Percentiles rank a stretch among this genome's conserved stretches.
These are phyloP conservation scores for Spizellomyces punctatus DNA, from an alignment of 192 early-diverging fungal genomes.

Conservation along the genomic window DNA sequence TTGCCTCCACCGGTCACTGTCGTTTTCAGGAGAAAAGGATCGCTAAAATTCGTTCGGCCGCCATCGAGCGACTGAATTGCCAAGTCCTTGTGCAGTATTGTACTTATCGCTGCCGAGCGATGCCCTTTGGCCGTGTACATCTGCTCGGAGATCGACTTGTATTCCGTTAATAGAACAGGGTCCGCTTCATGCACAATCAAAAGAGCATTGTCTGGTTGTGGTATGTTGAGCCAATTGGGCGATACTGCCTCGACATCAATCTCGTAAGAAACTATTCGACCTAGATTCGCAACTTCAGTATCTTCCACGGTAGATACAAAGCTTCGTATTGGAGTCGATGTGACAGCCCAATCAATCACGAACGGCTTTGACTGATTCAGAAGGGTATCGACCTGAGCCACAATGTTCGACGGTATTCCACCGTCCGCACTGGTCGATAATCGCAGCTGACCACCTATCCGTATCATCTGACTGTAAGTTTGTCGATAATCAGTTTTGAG, in stretches of 20 bases:
- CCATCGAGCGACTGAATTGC: background rate
- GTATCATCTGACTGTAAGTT: slow-evolving; percentile 10
- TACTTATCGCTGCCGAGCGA: slow-evolving; percentile 25
- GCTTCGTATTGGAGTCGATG: background rate
- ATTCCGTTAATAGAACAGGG: background rate
- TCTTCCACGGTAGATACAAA: slow-evolving; percentile 1
- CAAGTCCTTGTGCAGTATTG: slow-evolving; percentile 11
- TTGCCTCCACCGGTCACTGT: background rate
- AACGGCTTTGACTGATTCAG: background rate
- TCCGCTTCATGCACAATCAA: background rate
- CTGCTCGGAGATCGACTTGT: slow-evolving; percentile 29
- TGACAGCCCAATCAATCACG: slow-evolving; percentile 27
- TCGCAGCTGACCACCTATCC: slow-evolving; percentile 14
- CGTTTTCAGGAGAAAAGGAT: slow-evolving; percentile 10
- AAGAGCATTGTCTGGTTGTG: background rate
- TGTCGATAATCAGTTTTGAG: too few species aligned
- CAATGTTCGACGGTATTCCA: background rate
- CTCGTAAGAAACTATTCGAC: slow-evolving; percentile 7
- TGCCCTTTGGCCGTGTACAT: slow-evolving; percentile 29
- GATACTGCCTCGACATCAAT: slow-evolving; percentile 25
- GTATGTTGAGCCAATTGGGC: slow-evolving; percentile 28
- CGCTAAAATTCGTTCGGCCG: slow-evolving; percentile 19
- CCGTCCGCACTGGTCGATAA: background rate
- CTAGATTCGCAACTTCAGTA: slow-evolving; percentile 29
- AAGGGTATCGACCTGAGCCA: slow-evolving; percentile 1